Evolutionary conservation across 257 asterid genomes (phyloP).

Genomic region (Buddleja alternifolia): DNA sequence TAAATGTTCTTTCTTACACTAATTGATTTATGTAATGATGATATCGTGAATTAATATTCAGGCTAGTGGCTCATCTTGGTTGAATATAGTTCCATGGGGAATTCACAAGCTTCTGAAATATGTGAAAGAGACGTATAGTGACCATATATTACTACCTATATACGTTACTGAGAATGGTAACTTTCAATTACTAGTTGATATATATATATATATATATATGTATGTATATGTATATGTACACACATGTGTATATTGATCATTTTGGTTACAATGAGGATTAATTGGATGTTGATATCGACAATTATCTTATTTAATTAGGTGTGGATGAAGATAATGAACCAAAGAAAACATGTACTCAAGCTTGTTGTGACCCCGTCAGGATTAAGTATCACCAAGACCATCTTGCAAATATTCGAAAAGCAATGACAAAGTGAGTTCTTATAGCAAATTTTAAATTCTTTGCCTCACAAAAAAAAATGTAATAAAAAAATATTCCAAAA

Average conservation of each 20-base stretch:
- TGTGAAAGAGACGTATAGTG: background rate
- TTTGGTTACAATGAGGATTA: background rate
- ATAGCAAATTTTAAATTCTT: slow-evolving; percentile 9
- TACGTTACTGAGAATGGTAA: slow-evolving; percentile 22
- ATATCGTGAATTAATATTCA: background rate
- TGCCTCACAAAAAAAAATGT: too few species aligned
- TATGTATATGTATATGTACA: background rate
- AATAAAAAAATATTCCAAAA: too few species aligned
- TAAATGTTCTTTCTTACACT: background rate
- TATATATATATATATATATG: background rate
- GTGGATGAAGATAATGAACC: background rate
- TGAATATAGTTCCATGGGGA: background rate
- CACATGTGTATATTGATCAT: too few species aligned
- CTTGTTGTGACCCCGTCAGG: background rate
- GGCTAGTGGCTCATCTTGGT: background rate
- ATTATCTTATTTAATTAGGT: background rate
- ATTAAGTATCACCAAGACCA: background rate
- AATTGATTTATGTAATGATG: too few species aligned
- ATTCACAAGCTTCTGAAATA: background rate
- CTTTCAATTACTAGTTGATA: background rate
- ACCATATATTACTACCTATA: background rate
- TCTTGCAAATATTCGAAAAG: background rate
- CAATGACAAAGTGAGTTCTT: slow-evolving; percentile 17
- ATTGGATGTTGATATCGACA: background rate
- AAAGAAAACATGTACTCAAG: background rate